A percentile compares a stretch with the other conserved stretches of the same genome.
These are phyloP conservation scores for Russula sp. DNA, from an alignment of 768 basidiomycete genomes.

Conservation along the genomic window DNA sequence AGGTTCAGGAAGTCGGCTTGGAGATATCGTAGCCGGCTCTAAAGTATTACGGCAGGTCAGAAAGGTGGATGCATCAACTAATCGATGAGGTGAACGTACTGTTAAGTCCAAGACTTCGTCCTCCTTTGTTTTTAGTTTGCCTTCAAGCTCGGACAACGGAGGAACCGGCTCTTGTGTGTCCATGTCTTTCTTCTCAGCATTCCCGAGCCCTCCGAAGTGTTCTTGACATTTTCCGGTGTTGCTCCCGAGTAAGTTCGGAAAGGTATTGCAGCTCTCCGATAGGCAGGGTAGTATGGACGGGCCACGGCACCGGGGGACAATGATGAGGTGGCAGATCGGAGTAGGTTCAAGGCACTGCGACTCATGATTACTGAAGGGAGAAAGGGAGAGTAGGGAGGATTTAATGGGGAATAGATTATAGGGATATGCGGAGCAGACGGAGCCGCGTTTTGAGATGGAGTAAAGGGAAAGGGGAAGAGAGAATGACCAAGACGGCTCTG, in stretches of 20 bases:
- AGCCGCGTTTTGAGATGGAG: conserved; percentile 3
- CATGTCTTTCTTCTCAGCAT: conserved; percentile 36
- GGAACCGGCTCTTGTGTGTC: conserved; percentile 27
- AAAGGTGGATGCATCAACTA: conserved; percentile 3
- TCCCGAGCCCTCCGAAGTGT: conserved; percentile 33
- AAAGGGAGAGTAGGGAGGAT: conserved; percentile 13
- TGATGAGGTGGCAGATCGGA: conserved; percentile 61
- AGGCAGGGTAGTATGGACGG: conserved; percentile 36
- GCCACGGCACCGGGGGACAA: conserved; percentile 49
- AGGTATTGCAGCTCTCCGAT: conserved; percentile 32
- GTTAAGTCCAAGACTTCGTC: conserved; percentile 80
- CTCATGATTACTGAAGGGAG: conserved; percentile 56
- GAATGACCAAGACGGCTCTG: background rate
- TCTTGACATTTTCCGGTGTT: conserved; percentile 39
- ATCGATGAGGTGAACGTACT: conserved; percentile 45
- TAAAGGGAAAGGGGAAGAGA: background rate
- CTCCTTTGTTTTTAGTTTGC: conserved; percentile 77
- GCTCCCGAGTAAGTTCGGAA: conserved; percentile 61
- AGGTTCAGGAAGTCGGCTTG: conserved; percentile 96
- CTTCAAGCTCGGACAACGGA: conserved; percentile 37
- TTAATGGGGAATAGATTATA: conserved; percentile 24
- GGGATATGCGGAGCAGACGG: conserved; percentile 7
- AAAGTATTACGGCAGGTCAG: conserved; percentile 29
- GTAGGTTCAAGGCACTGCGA: conserved; percentile 48
- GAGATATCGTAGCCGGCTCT: conserved; percentile 88